Evolutionary conservation across 345 rosid genomes (phyloP).

Genomic region (Euphorbia tirucalli): DNA sequence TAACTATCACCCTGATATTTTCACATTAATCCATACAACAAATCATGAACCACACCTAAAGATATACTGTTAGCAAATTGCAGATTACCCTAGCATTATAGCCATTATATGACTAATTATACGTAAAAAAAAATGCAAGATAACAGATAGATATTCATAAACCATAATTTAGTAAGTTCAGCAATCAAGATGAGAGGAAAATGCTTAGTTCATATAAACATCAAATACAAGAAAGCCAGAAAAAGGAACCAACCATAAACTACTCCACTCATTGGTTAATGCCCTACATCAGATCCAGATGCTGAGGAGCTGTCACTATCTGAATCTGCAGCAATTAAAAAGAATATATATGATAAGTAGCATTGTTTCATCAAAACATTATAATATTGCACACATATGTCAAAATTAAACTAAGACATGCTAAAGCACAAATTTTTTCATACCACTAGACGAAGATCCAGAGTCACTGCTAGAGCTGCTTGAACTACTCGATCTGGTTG

Average conservation of each 20-base stretch:
- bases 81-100: background rate
- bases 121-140: background rate
- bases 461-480: conserved; percentile 97
- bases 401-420: background rate
- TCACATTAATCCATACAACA: background rate
- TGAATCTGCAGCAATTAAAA: conserved; percentile 56
- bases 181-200: background rate
- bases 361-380: background rate
- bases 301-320: conserved; percentile 90
- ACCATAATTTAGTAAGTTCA: background rate
- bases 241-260: conserved; percentile 25
- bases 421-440: background rate
- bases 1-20: background rate
- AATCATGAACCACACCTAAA: background rate
- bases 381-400: background rate
- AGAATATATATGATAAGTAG: background rate
- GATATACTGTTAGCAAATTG: background rate
- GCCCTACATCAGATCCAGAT: conserved; percentile 77
- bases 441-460: conserved; percentile 98
- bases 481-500: conserved; percentile 87
- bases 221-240: background rate
- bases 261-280: conserved; percentile 34
- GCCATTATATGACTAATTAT: background rate
- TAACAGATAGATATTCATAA: background rate
- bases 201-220: background rate